These are phyloP conservation scores for Cryphonectria radicalis DNA, from an alignment of 2,329 filamentous ascomycete species.

Conservation along the genomic window DNA sequence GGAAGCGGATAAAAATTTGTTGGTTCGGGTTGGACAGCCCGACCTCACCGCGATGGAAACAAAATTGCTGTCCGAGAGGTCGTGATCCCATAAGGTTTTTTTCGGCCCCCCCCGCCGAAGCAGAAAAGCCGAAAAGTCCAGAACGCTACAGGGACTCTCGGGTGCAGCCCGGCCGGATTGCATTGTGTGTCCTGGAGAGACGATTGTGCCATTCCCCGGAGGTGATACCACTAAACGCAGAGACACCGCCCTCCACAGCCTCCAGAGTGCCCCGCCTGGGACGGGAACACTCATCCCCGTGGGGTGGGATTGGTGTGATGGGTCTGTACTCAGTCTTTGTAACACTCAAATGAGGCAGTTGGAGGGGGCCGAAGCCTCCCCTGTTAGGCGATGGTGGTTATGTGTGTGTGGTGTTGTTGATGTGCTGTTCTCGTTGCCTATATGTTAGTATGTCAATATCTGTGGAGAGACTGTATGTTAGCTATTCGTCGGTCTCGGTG, in stretches of 20 bases:
- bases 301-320: neutral
- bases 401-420: neutral
- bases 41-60: neutral
- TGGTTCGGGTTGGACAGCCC: slow-evolving; percentile 6
- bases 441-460: neutral
- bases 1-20: neutral
- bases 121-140: neutral
- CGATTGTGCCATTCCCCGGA: neutral
- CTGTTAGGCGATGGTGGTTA: neutral
- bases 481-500: neutral
- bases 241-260: neutral
- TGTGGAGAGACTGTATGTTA: neutral
- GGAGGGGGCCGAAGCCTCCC: neutral
- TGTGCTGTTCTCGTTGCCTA: neutral
- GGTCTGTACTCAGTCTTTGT: slow-evolving; percentile 9
- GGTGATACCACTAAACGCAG: neutral
- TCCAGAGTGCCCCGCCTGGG: neutral
- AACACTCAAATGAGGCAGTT: slow-evolving; percentile 1
- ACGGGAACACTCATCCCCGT: neutral
- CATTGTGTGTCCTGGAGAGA: neutral
- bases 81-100: slow-evolving; percentile 16
- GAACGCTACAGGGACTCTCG: slow-evolving; percentile 15
- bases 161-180: slow-evolving; percentile 2
- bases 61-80: slow-evolving; percentile 8
- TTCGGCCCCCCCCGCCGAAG: neutral